Evolutionary conservation across 257 asterid species (phyloP), one percentile per base, ranked within the genome.

Genomic region (Plectranthus barbatus): DNA sequence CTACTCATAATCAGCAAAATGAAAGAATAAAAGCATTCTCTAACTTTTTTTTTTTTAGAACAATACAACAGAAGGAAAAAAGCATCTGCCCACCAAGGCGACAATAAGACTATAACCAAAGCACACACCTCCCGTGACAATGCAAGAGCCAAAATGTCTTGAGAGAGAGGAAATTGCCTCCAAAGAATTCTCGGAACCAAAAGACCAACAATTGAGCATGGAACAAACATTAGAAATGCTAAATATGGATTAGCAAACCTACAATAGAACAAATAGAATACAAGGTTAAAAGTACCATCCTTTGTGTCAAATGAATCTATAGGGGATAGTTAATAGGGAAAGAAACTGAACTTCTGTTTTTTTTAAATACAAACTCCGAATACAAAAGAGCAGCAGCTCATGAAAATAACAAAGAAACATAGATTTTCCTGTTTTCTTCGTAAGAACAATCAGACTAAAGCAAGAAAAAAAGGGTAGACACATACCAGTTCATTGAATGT

Each of bases 401-500:
- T 48, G 60, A 50, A 39, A 18, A 54, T 50, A 58, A 7, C 44
- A 46, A 63, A 67, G 29, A 6, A 44, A 36, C 12, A 19, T 56
- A 49, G 47, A 47, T 10, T 53, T 47, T 17, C 46, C 42, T 17
- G 63, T 19, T 51, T 15, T 39, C 52, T 52, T 37, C 41, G 63
- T 7, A 55, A 64, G 51, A 65, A 64, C 53, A 29, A 42, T 39
- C 19, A 52, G 19, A 66, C n/a, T 42, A 60, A 68, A 73, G 59
- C 48, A 39, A 73, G 17, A 68, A 31, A 48, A 48, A 56, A 61
- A 47, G 17, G 56, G 14, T 68, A 49, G 73, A 64, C 55, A 20
- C 72, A 52, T 74, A 93, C 99, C 99, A 93, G 81, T 84, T 81
- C 99, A 93, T 93, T 34, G 97, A 78, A 60, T 82, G 87, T 54